These are phyloP conservation scores for Chlorella sp. DNA, from an alignment of 139 green algal species.

Conservation along the genomic window DNA sequence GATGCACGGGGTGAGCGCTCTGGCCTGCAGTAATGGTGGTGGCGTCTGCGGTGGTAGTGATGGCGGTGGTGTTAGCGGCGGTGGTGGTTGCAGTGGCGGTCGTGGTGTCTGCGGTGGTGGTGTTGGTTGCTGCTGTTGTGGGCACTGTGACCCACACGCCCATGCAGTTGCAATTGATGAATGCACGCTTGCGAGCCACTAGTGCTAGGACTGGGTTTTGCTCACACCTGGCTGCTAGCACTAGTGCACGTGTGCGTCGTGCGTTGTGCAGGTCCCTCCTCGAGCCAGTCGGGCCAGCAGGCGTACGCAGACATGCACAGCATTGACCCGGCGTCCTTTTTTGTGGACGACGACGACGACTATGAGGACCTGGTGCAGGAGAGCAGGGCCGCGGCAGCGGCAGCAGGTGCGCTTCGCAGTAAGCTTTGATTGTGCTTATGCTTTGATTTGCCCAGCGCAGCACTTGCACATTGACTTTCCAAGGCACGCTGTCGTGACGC, in stretches of 20 bases:
- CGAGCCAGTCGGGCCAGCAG: background rate
- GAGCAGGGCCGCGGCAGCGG: background rate
- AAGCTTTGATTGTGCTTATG: too few relatives aligned
- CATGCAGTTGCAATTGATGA: background rate
- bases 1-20: slow-evolving; percentile 18
- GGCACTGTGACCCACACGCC: background rate
- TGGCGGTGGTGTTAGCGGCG: background rate
- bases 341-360: slow-evolving; percentile 18
- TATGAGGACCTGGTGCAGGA: background rate
- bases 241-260: slow-evolving; percentile 1
- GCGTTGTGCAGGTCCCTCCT: background rate
- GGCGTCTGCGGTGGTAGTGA: background rate
- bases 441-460: too few relatives aligned
- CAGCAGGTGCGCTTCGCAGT: too few relatives aligned
- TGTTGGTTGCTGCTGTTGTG: background rate
- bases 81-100: background rate
- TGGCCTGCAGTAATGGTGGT: background rate
- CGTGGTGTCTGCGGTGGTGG: background rate
- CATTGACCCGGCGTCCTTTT: slow-evolving; percentile 21
- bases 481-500: too few relatives aligned
- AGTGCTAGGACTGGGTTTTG: slow-evolving; percentile 1
- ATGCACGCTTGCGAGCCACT: slow-evolving; percentile 2
- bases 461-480: background rate
- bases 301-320: background rate
- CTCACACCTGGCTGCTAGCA: background rate